These are phyloP conservation scores for Myriosclerotinia curreyana DNA, from an alignment of 2,329 filamentous ascomycete species.

Conservation along the genomic window DNA sequence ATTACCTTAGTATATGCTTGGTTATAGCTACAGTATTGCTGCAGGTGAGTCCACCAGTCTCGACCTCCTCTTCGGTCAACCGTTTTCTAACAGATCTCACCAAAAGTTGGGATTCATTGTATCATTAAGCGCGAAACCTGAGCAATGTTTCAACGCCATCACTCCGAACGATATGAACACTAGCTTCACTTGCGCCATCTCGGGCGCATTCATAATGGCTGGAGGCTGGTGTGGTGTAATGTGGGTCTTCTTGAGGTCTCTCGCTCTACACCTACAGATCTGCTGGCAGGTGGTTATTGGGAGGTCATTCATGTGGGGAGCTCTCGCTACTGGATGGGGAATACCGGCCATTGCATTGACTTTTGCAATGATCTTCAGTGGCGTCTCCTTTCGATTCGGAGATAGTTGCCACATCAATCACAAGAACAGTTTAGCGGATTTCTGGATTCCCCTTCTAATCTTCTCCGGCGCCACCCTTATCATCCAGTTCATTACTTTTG, in stretches of 20 bases:
- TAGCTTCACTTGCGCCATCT: constrained; percentile 78
- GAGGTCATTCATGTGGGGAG: constrained; percentile 81
- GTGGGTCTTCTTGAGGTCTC: constrained; percentile 86
- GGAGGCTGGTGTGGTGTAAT: constrained; percentile 82
- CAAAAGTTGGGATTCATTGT: constrained; percentile 82
- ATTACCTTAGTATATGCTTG: constrained; percentile 89
- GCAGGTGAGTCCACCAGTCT: constrained; percentile 57
- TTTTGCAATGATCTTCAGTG: constrained; percentile 76
- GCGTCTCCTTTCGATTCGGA: constrained; percentile 92
- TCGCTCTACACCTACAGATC: constrained; percentile 94
- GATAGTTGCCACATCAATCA: constrained; percentile 92
- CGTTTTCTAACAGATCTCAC: constrained; percentile 30
- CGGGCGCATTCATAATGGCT: constrained; percentile 79
- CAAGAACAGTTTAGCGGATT: constrained; percentile 72
- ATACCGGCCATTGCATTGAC: constrained; percentile 73
- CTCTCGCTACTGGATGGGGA: constrained; percentile 79
- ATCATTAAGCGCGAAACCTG: constrained; percentile 72
- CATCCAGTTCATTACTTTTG: constrained; percentile 80
- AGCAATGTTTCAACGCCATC: constrained; percentile 84
- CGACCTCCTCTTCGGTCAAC: not conserved
- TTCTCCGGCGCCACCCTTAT: constrained; percentile 75
- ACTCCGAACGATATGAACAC: constrained; percentile 92
- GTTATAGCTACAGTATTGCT: constrained; percentile 73
- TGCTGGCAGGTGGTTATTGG: constrained; percentile 95
- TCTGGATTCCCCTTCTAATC: constrained; percentile 85